Evolutionary conservation across 2,329 filamentous ascomycete species (phyloP).

Genomic region (Cladosporium sp.): DNA sequence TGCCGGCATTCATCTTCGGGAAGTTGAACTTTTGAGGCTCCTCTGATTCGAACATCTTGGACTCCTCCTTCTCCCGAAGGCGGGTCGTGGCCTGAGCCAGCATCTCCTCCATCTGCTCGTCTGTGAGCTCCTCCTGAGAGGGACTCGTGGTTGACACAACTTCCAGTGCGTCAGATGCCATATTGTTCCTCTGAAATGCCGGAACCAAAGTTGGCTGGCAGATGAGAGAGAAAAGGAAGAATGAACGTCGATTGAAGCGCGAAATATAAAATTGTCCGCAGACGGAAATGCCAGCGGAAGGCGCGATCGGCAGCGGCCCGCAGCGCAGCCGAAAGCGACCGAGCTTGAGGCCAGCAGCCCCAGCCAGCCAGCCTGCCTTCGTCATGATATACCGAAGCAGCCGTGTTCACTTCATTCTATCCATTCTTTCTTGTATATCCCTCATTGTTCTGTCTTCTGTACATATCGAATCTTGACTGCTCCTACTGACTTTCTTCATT

Average conservation of each 20-base stretch:
- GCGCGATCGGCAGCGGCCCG: not conserved
- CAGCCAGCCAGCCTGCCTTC: too few species aligned
- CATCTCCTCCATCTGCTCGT: conserved; percentile 61
- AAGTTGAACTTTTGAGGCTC: conserved; percentile 38
- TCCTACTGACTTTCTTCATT: not conserved
- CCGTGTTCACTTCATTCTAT: not conserved
- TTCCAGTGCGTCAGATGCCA: conserved; percentile 11
- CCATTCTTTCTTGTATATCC: not conserved
- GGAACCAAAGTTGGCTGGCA: conserved; percentile 5
- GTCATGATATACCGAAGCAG: too few species aligned
- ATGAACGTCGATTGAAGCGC: not conserved
- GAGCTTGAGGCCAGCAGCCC: too few species aligned
- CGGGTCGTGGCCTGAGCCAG: conserved; percentile 60
- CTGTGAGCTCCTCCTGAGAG: conserved; percentile 48
- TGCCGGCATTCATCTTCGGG: conserved; percentile 47
- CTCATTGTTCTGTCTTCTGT: not conserved
- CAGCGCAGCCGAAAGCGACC: not conserved
- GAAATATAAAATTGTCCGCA: too few species aligned
- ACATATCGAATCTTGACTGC: not conserved
- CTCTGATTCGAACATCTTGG: conserved; percentile 17
- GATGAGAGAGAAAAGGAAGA: conserved; percentile 3
- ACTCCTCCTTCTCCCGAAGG: conserved; percentile 42
- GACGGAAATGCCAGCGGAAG: too few species aligned
- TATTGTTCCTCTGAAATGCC: conserved; percentile 6
- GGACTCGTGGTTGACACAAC: not conserved